Base-by-base conservation (phyloP, 2,329 filamentous ascomycete species). In the Calonectria pteridis region DNA sequence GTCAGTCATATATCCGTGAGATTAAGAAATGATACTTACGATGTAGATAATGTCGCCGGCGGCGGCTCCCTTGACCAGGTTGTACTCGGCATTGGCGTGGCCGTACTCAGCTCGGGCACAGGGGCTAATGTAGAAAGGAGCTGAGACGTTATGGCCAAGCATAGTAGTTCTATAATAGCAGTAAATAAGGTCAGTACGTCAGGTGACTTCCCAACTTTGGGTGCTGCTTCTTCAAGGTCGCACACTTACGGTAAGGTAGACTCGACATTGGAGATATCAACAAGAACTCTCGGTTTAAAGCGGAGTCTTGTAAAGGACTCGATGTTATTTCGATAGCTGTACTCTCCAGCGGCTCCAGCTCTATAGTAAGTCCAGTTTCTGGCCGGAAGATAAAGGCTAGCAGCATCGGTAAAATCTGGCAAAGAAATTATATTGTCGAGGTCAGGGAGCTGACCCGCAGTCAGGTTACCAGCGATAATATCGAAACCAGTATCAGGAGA, bases 391-490 rank as follows among this genome's bases (percentile, higher is more conserved):
- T 86, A 86, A 66, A 86, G 85, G 69, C 88, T 83, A 28, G 89
- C 89, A 4, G 87, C 87, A 81, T 84, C 89, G 50, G 91, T 87
- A 76, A 90, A 91, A 82, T 91, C 89, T n/a, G n/a, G n/a, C n/a
- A n/a, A n/a, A n/a, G n/a, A n/a, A n/a, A n/a, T n/a, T 51, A 91
- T 85, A 68, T 83, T 77, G 20, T 83, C 79, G 9, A 91, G 81
- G 59, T 85, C 79, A 11, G 88, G 86, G 51, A 90, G 83, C 35
- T 78, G 40, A 55, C 84, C 84, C 1, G 73, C 75, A 16, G 82
- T 69, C 18, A 86, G 78, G 69, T 84, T 79, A 40, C 80, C 78
- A 55, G 88, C 81, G 49, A 81, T 79, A 3, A 82, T 77, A n/a
- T 85, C 83, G 46, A 88, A 84, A 53, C 87, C 87, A 2, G 86